Conservation (phyloP, 768 basidiomycete species). For the Trametes sanguinea region DNA sequence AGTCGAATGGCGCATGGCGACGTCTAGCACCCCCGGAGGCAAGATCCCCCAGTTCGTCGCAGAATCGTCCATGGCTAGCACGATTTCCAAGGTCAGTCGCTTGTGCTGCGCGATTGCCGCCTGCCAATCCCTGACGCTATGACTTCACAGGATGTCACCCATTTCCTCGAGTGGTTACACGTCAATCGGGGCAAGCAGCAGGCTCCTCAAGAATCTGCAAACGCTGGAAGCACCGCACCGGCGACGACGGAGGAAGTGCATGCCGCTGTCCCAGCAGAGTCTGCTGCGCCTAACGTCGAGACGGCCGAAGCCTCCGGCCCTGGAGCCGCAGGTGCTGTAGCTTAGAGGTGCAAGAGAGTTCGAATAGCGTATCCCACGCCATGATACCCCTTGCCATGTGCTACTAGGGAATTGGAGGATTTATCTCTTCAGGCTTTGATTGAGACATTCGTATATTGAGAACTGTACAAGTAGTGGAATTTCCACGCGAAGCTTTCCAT, state of each 20-base stretch:
- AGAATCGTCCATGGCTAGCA: conserved; percentile 59
- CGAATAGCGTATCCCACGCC: neutral
- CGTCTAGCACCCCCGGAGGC: conserved; percentile 71
- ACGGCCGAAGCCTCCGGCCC: conserved; percentile 1
- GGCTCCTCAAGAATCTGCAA: neutral
- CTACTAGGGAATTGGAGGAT: neutral
- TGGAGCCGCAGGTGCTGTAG: neutral
- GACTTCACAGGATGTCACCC: conserved; percentile 64
- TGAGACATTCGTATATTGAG: no score
- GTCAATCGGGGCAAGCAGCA: conserved; percentile 28
- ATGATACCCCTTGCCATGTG: neutral
- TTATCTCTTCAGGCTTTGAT: no score
- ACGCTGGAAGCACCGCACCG: neutral
- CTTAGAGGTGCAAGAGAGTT: neutral
- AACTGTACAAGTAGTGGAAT: no score
- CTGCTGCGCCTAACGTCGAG: neutral
- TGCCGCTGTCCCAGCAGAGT: neutral
- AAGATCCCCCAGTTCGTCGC: conserved; percentile 64
- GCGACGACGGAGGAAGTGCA: neutral
- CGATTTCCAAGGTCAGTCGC: conserved; percentile 58
- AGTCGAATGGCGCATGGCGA: conserved; percentile 82
- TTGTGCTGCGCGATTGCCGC: neutral
- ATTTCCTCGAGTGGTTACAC: conserved; percentile 69
- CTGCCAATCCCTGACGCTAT: neutral
- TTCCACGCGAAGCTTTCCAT: no score